Evolutionary conservation across 176 grass and related monocot species (phyloP).

Genomic region (Urochloa ruziziensis): DNA sequence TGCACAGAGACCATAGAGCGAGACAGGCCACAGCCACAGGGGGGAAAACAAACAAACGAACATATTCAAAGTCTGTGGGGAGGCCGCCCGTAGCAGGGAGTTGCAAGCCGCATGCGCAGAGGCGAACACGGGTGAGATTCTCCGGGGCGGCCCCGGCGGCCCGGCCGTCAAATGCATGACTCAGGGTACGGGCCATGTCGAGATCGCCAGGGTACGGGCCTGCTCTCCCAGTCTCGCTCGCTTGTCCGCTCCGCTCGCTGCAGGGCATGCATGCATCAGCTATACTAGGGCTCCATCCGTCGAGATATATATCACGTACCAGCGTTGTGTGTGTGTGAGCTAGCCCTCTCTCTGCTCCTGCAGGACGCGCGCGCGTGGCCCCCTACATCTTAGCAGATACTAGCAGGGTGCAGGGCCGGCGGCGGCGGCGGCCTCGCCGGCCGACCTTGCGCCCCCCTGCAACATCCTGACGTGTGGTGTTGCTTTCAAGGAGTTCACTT

Average conservation of each 20-base stretch:
- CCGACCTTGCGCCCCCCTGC: conserved; percentile 4
- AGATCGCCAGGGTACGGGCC: too few species aligned
- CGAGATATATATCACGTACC: background rate
- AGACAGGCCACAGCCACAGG: background rate
- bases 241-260: too few species aligned
- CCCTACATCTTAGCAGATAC: background rate
- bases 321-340: background rate
- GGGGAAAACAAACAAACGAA: background rate
- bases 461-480: background rate
- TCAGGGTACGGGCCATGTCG: conserved; percentile 53
- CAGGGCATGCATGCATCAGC: too few species aligned
- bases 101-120: background rate
- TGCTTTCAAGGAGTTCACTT: background rate
- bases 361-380: background rate
- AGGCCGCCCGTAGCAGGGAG: background rate
- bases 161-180: conserved; percentile 35
- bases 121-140: conserved; percentile 39
- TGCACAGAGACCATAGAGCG: too few species aligned
- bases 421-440: conserved; percentile 44
- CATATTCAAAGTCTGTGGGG: background rate
- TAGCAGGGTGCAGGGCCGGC: conserved; percentile 2
- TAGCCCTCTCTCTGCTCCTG: background rate
- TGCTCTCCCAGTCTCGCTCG: too few species aligned
- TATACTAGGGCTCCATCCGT: background rate
- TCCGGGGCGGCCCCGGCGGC: conserved; percentile 36